Evolutionary conservation across 2,329 filamentous ascomycete genomes (phyloP).

Genomic region (Fusarium tanahbumbuense): DNA sequence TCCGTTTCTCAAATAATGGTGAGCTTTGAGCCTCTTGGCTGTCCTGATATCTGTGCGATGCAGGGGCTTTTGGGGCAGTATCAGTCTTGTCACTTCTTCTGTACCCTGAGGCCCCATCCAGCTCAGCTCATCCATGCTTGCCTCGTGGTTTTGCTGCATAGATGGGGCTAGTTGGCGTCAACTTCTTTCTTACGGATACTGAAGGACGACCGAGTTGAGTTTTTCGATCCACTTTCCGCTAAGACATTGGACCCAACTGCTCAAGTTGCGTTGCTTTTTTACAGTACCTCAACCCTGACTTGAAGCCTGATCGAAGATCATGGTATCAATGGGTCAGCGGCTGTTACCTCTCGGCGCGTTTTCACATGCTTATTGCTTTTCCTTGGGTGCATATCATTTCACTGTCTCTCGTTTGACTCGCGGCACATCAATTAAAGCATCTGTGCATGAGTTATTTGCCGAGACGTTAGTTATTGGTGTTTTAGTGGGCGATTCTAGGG

Average conservation of each 20-base stretch:
- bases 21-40: neutral
- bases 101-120: conserved; percentile 10
- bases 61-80: conserved; percentile 7
- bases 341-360: neutral
- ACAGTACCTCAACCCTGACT: conserved; percentile 1
- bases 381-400: neutral
- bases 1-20: conserved; percentile 5
- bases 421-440: conserved; percentile 6
- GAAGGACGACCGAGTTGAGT: neutral
- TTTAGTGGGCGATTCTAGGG: conserved; percentile 2
- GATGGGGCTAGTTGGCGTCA: conserved; percentile 6
- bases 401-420: conserved; percentile 5
- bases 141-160: conserved; percentile 31
- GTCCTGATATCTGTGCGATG: conserved; percentile 22
- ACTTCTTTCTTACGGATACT: conserved; percentile 9
- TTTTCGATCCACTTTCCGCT: neutral
- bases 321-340: conserved; percentile 1
- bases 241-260: neutral
- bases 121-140: conserved; percentile 24
- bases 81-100: conserved; percentile 12
- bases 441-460: conserved; percentile 20
- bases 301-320: conserved; percentile 14
- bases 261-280: neutral
- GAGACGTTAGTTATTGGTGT: conserved; percentile 12
- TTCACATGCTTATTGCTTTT: conserved; percentile 9